Conservation (phyloP, 768 basidiomycete genomes). For the Exsudoporus frostii region DNA sequence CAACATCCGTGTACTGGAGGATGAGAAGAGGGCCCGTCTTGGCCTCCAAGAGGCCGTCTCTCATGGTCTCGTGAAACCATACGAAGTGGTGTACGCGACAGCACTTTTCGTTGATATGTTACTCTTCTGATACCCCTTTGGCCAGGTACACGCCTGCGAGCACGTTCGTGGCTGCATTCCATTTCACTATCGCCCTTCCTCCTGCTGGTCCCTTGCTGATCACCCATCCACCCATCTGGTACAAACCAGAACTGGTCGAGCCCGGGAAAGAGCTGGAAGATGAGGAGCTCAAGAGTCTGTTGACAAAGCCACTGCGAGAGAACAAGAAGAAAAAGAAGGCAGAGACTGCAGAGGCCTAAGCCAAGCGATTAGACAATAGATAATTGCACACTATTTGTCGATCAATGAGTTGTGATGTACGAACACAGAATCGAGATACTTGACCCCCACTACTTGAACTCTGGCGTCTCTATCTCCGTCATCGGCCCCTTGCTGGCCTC, state of each 20-base stretch:
- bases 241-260: constrained; percentile 87
- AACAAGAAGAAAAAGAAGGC: constrained; percentile 90
- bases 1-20: constrained; percentile 90
- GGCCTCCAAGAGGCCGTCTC: constrained; percentile 95
- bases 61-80: constrained; percentile 90
- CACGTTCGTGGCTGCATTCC: constrained; percentile 91
- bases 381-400: constrained; percentile 13
- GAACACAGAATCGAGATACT: constrained; percentile 9
- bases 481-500: constrained; percentile 42
- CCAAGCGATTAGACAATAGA: constrained; percentile 24
- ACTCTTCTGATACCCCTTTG: background rate
- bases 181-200: constrained; percentile 93
- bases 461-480: background rate
- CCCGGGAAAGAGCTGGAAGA: constrained; percentile 88
- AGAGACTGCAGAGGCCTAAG: constrained; percentile 43
- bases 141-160: constrained; percentile 73
- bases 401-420: constrained; percentile 14
- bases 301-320: constrained; percentile 80
- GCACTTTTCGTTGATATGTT: background rate
- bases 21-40: constrained; percentile 94
- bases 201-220: constrained; percentile 86
- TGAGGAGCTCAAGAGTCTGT: constrained; percentile 74
- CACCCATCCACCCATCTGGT: constrained; percentile 89
- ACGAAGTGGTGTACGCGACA: constrained; percentile 81
- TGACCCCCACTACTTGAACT: constrained; percentile 4